These are phyloP conservation scores for Sclerotinia nivalis DNA, from an alignment of 2,329 filamentous ascomycete genomes.

Conservation along the genomic window DNA sequence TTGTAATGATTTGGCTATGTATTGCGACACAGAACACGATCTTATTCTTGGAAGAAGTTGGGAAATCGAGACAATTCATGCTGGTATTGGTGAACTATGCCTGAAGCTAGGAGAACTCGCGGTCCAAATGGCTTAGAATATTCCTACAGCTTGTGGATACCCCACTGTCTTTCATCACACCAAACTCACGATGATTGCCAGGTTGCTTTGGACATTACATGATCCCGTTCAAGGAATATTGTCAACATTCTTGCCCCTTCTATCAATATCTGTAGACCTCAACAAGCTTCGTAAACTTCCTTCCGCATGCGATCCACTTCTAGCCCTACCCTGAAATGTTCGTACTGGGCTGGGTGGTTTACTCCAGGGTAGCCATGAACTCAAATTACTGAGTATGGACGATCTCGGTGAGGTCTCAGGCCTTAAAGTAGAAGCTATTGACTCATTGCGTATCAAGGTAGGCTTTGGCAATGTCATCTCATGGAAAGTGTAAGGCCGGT, in stretches of 20 bases:
- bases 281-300: constrained; percentile 57
- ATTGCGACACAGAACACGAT: neutral
- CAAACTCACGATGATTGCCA: neutral
- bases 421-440: constrained; percentile 34
- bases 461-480: constrained; percentile 33
- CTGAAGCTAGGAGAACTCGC: neutral
- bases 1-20: neutral
- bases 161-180: neutral
- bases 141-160: neutral
- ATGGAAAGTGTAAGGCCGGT: constrained; percentile 29
- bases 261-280: constrained; percentile 42
- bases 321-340: constrained; percentile 34
- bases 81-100: neutral
- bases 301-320: constrained; percentile 52
- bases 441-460: constrained; percentile 35
- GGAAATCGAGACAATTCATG: neutral
- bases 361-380: constrained; percentile 40
- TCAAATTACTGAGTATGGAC: constrained; percentile 37
- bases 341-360: constrained; percentile 24
- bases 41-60: neutral
- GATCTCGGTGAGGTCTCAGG: constrained; percentile 28
- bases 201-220: neutral
- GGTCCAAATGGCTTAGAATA: neutral
- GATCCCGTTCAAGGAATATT: constrained; percentile 17
- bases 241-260: constrained; percentile 40